A percentile compares a stretch with the other conserved stretches of the same genome.
These are phyloP conservation scores for Aaosphaeria arxii DNA, from an alignment of 2,329 filamentous ascomycete genomes.

Conservation along the genomic window DNA sequence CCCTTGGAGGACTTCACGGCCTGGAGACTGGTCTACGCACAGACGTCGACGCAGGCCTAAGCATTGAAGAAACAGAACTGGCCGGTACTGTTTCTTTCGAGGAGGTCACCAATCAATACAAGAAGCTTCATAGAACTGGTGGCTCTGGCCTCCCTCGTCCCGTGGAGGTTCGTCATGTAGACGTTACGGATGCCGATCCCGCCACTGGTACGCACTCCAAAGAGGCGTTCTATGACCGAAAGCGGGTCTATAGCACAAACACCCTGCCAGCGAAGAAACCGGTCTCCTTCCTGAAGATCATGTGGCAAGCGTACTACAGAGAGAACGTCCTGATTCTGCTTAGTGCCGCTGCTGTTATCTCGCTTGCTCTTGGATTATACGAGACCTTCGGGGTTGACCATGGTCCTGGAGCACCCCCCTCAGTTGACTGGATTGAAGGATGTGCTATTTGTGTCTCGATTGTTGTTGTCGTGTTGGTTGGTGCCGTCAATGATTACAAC, in stretches of 20 bases:
- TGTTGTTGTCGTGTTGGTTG: constrained; percentile 36
- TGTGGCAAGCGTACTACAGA: constrained; percentile 71
- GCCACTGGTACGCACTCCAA: constrained; percentile 5
- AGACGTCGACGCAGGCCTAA: constrained; percentile 48
- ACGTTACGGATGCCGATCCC: constrained; percentile 11
- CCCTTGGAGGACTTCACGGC: constrained; percentile 54
- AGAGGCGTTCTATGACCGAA: constrained; percentile 52
- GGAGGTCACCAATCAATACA: constrained; percentile 45
- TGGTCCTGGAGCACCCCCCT: constrained; percentile 39
- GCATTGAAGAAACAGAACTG: constrained; percentile 49
- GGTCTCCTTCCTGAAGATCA: constrained; percentile 57
- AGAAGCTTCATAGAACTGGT: constrained; percentile 16
- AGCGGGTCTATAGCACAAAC: constrained; percentile 60
- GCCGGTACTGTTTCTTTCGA: constrained; percentile 49
- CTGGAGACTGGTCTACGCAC: constrained; percentile 52
- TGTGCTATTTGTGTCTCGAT: constrained; percentile 38
- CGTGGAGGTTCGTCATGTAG: constrained; percentile 9
- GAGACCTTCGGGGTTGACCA: constrained; percentile 55
- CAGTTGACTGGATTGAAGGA: constrained; percentile 40
- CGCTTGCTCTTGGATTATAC: constrained; percentile 67
- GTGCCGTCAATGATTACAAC: constrained; percentile 36
- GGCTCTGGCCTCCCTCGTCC: constrained; percentile 11
- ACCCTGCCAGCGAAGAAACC: constrained; percentile 62
- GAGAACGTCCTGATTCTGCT: constrained; percentile 71
- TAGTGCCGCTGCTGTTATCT: constrained; percentile 66